Conservation (phyloP, 441 rosid genomes). For the Brassica hybrid region DNA sequence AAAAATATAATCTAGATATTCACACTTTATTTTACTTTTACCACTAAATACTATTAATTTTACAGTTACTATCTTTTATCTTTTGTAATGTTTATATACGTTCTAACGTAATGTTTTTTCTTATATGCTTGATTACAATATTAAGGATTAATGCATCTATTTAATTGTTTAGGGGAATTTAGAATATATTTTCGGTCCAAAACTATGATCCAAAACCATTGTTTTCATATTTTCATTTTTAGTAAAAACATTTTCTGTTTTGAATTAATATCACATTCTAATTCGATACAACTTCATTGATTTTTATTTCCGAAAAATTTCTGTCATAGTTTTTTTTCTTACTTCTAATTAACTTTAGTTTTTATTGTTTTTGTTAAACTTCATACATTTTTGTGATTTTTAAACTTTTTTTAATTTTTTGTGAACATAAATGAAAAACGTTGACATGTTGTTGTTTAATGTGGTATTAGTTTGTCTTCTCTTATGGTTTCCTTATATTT, state of each 20-base stretch:
- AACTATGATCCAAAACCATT: neutral
- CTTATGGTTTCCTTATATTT: neutral
- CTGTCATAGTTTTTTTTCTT: neutral
- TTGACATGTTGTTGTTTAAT: neutral
- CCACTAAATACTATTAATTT: too few species aligned
- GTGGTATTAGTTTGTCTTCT: neutral
- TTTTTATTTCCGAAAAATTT: neutral
- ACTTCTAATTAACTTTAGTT: too few species aligned
- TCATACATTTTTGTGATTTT: neutral
- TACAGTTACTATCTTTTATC: too few species aligned
- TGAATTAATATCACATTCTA: neutral
- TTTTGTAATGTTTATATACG: too few species aligned
- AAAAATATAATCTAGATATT: neutral
- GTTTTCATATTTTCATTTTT: neutral
- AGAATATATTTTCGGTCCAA: neutral
- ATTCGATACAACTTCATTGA: neutral
- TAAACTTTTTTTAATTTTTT: neutral
- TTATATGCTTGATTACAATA: too few species aligned
- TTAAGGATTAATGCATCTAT: neutral
- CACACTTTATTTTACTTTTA: neutral
- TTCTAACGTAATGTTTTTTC: neutral
- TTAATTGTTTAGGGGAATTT: neutral
- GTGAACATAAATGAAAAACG: neutral
- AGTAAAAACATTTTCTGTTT: neutral
- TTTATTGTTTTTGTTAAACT: neutral